Percentiles rank a stretch among this genome's conserved stretches.
Evolutionary conservation across 208 protist genomes (phyloP).

Genomic region (Porcisia hertigi): DNA sequence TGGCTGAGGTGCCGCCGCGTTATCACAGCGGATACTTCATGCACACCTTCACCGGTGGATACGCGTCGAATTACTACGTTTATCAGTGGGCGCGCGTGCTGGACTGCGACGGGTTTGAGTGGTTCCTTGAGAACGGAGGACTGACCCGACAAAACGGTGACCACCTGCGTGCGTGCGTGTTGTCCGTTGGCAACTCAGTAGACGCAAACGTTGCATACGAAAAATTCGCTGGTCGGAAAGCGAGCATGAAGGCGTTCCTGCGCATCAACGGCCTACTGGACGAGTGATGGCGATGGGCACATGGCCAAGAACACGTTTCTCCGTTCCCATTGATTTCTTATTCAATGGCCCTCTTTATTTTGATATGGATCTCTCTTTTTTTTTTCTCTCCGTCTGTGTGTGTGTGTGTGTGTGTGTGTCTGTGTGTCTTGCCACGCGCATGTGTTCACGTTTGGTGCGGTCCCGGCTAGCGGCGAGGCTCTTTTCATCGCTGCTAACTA

Average conservation of each 20-base stretch:
- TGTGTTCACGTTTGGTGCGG: background rate
- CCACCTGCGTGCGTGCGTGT: slow-evolving; percentile 64
- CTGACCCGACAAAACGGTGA: slow-evolving; percentile 52
- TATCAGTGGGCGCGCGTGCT: slow-evolving; percentile 77
- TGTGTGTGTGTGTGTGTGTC: too few species aligned
- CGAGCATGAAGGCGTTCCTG: slow-evolving; percentile 37
- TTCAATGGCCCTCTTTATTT: too few species aligned
- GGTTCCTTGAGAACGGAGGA: slow-evolving; percentile 65
- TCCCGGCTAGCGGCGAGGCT: background rate
- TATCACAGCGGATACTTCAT: slow-evolving; percentile 53
- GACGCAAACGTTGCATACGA: slow-evolving; percentile 49
- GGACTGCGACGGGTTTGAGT: slow-evolving; percentile 60
- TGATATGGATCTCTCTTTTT: background rate
- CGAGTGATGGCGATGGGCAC: background rate
- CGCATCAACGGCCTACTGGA: slow-evolving; percentile 24
- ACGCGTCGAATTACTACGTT: slow-evolving; percentile 68
- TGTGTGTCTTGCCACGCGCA: too few species aligned
- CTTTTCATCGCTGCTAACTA: background rate
- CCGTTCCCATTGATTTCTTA: background rate
- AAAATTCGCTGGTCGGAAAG: slow-evolving; percentile 38
- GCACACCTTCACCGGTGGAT: slow-evolving; percentile 74
- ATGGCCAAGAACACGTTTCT: background rate
- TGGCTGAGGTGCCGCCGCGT: slow-evolving; percentile 29
- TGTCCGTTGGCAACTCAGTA: slow-evolving; percentile 52
- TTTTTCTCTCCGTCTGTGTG: background rate